phyloP scores from a whole-genome alignment of 2,329 filamentous ascomycete genomes.

The Pseudohalonectria lignicola region DNA sequence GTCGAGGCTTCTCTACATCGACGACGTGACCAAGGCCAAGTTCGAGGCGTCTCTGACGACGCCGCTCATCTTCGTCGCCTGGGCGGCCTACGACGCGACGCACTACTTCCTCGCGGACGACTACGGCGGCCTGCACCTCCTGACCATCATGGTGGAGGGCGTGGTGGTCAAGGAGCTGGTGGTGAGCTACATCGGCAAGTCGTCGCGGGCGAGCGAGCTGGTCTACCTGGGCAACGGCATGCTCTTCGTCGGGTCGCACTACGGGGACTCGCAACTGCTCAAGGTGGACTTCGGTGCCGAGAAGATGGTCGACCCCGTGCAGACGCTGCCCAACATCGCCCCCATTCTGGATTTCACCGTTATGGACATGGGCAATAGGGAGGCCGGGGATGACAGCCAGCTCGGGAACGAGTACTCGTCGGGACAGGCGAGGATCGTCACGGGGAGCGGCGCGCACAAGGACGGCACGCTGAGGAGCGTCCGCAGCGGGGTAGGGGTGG shows the following conservation, averaged over 20 bases:
- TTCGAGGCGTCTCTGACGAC: conserved; percentile 57
- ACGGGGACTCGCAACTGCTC: conserved; percentile 82
- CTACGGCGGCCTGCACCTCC: conserved; percentile 74
- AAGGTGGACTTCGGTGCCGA: conserved; percentile 42
- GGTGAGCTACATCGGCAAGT: conserved; percentile 52
- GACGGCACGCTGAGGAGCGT: conserved; percentile 86
- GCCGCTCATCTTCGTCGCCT: conserved; percentile 81
- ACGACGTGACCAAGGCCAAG: conserved; percentile 60
- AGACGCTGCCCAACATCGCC: conserved; percentile 74
- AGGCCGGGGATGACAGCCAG: conserved; percentile 54
- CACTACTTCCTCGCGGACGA: conserved; percentile 87
- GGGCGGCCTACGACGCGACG: conserved; percentile 73
- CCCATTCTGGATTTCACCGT: conserved; percentile 87
- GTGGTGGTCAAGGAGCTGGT: conserved; percentile 63
- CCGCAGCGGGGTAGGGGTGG: conserved; percentile 83
- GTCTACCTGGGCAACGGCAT: conserved; percentile 53
- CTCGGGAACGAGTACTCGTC: conserved; percentile 83
- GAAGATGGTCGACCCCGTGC: conserved; percentile 50
- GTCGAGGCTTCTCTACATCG: conserved; percentile 75
- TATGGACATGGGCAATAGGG: conserved; percentile 88
- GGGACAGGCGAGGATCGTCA: conserved; percentile 86
- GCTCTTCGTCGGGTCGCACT: conserved; percentile 83
- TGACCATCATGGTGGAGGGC: conserved; percentile 61
- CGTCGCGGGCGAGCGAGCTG: conserved; percentile 65
- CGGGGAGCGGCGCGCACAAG: conserved; percentile 80